A percentile compares a stretch with the other conserved stretches of the same genome.
phyloP scores from a whole-genome alignment of 768 basidiomycete species.

The Termitomyces sp. region DNA sequence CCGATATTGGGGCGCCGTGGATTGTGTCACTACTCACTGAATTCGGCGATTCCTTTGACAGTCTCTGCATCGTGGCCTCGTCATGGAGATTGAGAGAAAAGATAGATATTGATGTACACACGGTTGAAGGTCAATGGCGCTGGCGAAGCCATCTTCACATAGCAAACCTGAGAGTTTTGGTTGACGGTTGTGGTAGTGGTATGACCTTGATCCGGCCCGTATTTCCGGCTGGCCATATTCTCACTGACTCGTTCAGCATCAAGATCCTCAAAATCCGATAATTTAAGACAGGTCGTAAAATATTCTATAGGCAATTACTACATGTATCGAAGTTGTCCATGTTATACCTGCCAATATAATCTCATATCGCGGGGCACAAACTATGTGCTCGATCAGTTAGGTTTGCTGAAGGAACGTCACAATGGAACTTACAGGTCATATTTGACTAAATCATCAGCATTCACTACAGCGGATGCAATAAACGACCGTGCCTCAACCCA shows the following conservation, averaged over 20 bases:
- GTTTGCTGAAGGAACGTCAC: not conserved
- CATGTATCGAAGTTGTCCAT: not conserved
- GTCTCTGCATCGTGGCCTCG: conserved; percentile 37
- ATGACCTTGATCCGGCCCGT: not conserved
- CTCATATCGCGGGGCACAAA: conserved; percentile 23
- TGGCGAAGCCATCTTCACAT: conserved; percentile 18
- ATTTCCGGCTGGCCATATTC: not conserved
- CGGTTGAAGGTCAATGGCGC: conserved; percentile 30
- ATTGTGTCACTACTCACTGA: conserved; percentile 47
- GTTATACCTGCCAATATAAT: not conserved
- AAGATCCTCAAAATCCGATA: not conserved
- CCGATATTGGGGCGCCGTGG: not conserved
- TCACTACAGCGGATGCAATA: conserved; percentile 69
- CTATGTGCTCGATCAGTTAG: not conserved
- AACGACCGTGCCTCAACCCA: conserved; percentile 90
- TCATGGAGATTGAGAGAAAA: not conserved
- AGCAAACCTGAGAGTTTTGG: not conserved
- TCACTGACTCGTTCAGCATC: no score
- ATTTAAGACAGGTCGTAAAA: not conserved
- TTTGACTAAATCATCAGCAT: conserved; percentile 82
- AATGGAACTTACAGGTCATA: conserved; percentile 70
- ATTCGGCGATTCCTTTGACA: conserved; percentile 60
- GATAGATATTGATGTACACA: conserved; percentile 9
- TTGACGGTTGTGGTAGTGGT: not conserved
- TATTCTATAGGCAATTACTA: conserved; percentile 1